A percentile compares a stretch with the other conserved stretches of the same genome.
These are phyloP conservation scores for Paramecium sonneborni DNA, from an alignment of 73 alveolate species.

Conservation along the genomic window DNA sequence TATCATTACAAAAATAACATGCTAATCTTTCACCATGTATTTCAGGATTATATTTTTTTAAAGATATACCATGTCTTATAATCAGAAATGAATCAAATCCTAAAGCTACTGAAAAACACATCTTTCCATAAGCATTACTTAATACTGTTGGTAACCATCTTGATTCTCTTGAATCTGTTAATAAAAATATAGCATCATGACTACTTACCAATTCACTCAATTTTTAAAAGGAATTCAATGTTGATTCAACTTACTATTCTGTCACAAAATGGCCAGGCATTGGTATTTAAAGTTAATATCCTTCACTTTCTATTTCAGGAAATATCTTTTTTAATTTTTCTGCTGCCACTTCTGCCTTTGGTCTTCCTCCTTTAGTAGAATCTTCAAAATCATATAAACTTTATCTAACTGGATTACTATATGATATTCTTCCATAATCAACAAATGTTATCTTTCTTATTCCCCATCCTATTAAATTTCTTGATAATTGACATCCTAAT, in stretches of 20 bases:
- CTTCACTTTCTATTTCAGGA: conserved; percentile 91
- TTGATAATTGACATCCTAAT: conserved; percentile 93
- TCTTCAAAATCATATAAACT: conserved; percentile 95
- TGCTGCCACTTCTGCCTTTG: conserved; percentile 95
- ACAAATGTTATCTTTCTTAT: conserved; percentile 94
- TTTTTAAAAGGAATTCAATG: conserved; percentile 68
- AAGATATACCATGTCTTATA: conserved; percentile 93
- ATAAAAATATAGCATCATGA: conserved; percentile 92
- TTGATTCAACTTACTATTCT: conserved; percentile 71
- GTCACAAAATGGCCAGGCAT: conserved; percentile 97
- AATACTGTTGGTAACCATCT: conserved; percentile 98
- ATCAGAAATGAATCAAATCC: conserved; percentile 97
- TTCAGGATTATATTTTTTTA: conserved; percentile 67
- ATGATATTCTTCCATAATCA: conserved; percentile 93
- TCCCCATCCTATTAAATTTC: conserved; percentile 98
- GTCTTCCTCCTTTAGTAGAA: conserved; percentile 81
- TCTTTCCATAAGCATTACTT: conserved; percentile 85
- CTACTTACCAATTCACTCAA: conserved; percentile 84
- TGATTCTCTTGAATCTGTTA: conserved; percentile 97
- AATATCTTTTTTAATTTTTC: conserved; percentile 87
- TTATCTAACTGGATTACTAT: conserved; percentile 97
- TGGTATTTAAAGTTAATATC: conserved; percentile 88
- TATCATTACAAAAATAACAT: conserved; percentile 98
- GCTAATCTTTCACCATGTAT: conserved; percentile 92
- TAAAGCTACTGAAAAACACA: conserved; percentile 94